A percentile compares a stretch with the other conserved stretches of the same genome.
Evolutionary conservation across 768 basidiomycete genomes (phyloP).

Genomic region (Pisolithus tinctorius): DNA sequence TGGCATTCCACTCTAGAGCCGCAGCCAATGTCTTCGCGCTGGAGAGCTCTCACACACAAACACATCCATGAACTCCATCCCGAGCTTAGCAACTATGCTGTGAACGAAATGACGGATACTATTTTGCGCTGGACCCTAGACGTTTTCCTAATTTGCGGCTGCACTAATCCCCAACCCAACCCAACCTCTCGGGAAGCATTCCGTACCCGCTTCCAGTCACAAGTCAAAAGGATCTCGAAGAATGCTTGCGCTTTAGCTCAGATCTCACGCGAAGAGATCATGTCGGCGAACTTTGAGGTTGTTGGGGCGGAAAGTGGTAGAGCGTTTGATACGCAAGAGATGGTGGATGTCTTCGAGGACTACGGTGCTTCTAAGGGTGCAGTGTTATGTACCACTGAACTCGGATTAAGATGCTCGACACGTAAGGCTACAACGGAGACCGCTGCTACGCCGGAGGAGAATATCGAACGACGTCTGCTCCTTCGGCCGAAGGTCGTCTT

Average conservation of each 20-base stretch:
- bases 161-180: slow-evolving; percentile 35
- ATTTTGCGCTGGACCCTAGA: slow-evolving; percentile 69
- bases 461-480: slow-evolving; percentile 51
- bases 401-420: slow-evolving; percentile 63
- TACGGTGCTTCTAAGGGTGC: slow-evolving; percentile 43
- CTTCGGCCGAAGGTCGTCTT: slow-evolving; percentile 72
- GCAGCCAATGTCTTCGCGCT: slow-evolving; percentile 71
- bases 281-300: slow-evolving; percentile 72
- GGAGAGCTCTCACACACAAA: slow-evolving; percentile 67
- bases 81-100: slow-evolving; percentile 54
- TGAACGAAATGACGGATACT: slow-evolving; percentile 67
- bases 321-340: slow-evolving; percentile 41
- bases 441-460: slow-evolving; percentile 30
- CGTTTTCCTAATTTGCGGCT: slow-evolving; percentile 59
- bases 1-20: slow-evolving; percentile 40
- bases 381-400: slow-evolving; percentile 64
- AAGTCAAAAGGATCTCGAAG: slow-evolving; percentile 60
- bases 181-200: slow-evolving; percentile 34
- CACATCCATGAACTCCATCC: slow-evolving; percentile 66
- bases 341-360: slow-evolving; percentile 60
- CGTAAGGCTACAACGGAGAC: slow-evolving; percentile 26
- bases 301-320: slow-evolving; percentile 51
- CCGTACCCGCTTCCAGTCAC: slow-evolving; percentile 46
- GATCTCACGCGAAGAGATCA: slow-evolving; percentile 65
- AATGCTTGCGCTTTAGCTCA: slow-evolving; percentile 57